Evolutionary conservation across 2,329 filamentous ascomycete genomes (phyloP).

Genomic region (Aspergillus pseudoviridinutans): DNA sequence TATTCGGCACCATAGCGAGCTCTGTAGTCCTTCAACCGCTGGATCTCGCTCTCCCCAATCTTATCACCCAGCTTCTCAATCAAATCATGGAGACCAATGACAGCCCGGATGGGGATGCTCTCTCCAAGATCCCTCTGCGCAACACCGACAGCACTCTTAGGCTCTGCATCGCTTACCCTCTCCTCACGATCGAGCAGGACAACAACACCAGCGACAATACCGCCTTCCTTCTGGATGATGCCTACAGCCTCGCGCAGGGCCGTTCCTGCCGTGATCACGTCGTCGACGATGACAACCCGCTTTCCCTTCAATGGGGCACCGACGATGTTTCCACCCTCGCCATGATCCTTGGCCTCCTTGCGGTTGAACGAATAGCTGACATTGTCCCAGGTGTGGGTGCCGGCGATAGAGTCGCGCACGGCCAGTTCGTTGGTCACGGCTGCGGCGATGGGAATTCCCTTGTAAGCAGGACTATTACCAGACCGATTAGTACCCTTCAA

Average conservation of each 20-base stretch:
- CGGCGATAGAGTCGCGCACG: slow-evolving; percentile 53
- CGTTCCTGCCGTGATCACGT: slow-evolving; percentile 93
- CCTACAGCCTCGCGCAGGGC: slow-evolving; percentile 89
- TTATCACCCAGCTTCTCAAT: slow-evolving; percentile 63
- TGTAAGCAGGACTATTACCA: slow-evolving; percentile 70
- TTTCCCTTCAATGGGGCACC: slow-evolving; percentile 81
- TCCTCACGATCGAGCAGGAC: slow-evolving; percentile 75
- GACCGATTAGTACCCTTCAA: not conserved
- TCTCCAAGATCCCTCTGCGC: slow-evolving; percentile 71
- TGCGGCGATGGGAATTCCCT: slow-evolving; percentile 87
- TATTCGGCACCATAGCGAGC: slow-evolving; percentile 39
- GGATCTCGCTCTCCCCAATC: slow-evolving; percentile 60
- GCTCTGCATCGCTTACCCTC: slow-evolving; percentile 59
- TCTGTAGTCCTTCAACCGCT: slow-evolving; percentile 70
- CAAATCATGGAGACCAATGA: slow-evolving; percentile 70
- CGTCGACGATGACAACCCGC: slow-evolving; percentile 85
- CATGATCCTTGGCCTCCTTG: slow-evolving; percentile 94
- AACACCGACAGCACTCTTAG: slow-evolving; percentile 78
- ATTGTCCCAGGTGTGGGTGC: slow-evolving; percentile 54
- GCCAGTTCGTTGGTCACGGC: slow-evolving; percentile 72
- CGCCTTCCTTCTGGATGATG: slow-evolving; percentile 83
- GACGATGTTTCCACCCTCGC: slow-evolving; percentile 90
- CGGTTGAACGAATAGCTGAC: slow-evolving; percentile 88
- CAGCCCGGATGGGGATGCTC: slow-evolving; percentile 72
- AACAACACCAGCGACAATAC: slow-evolving; percentile 78